phyloP scores from a whole-genome alignment of 2,329 filamentous ascomycete genomes.

The Alternaria sp. region DNA sequence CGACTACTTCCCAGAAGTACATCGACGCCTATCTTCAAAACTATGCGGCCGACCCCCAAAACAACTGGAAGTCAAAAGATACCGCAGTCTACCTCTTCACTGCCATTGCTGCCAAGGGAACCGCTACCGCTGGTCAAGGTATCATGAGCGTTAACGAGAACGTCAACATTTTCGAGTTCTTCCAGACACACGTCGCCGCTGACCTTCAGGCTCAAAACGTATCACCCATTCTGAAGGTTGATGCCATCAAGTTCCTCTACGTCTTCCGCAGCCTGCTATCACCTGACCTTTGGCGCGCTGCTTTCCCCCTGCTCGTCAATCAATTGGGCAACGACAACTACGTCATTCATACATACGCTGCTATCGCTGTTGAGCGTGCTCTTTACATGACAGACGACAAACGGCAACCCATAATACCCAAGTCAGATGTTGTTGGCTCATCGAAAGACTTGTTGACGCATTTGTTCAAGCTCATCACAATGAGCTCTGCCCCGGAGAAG shows the following conservation, averaged over 20 bases:
- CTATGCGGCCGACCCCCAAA: conserved; percentile 68
- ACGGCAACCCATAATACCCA: conserved; percentile 79
- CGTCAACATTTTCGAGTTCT: conserved; percentile 92
- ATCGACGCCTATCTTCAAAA: conserved; percentile 81
- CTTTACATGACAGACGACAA: conserved; percentile 80
- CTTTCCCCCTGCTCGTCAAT: conserved; percentile 87
- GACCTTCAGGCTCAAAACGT: conserved; percentile 77
- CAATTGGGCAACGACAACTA: conserved; percentile 91
- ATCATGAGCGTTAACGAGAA: conserved; percentile 83
- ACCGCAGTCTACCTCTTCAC: conserved; percentile 97
- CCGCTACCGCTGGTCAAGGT: conserved; percentile 84
- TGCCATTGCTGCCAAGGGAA: conserved; percentile 90
- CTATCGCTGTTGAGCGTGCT: conserved; percentile 93
- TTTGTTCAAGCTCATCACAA: conserved; percentile 89
- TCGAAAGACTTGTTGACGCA: conserved; percentile 88
- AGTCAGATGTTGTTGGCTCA: conserved; percentile 78
- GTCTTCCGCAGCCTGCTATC: conserved; percentile 95
- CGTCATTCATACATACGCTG: conserved; percentile 96
- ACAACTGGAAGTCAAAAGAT: conserved; percentile 96
- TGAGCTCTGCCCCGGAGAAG: conserved; percentile 83
- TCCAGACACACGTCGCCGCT: conserved; percentile 88
- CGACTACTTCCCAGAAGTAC: conserved; percentile 84
- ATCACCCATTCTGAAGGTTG: conserved; percentile 90
- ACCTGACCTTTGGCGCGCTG: conserved; percentile 87
- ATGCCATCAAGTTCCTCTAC: conserved; percentile 98